phyloP scores from a whole-genome alignment of 495 filamentous ascomycete genomes.

The Aspergillus heteromorphus region DNA sequence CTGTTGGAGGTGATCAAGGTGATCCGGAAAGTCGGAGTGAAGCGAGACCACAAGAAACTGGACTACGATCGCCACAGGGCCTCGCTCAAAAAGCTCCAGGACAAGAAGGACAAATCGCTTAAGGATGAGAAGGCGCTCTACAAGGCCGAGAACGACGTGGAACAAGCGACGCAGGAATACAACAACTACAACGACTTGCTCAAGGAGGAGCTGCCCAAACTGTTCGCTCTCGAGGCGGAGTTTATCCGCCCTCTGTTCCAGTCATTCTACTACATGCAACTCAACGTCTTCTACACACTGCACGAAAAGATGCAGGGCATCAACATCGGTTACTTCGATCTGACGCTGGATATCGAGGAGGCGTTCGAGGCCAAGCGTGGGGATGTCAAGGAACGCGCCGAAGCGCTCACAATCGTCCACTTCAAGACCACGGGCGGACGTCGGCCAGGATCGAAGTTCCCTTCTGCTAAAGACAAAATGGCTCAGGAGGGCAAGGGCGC shows the following conservation, averaged over 20 bases:
- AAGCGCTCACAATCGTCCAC: slow-evolving; percentile 71
- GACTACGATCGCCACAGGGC: slow-evolving; percentile 87
- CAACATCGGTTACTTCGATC: slow-evolving; percentile 95
- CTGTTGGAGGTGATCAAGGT: slow-evolving; percentile 92
- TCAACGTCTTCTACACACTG: slow-evolving; percentile 98
- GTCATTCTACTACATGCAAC: slow-evolving; percentile 99
- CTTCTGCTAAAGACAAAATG: slow-evolving; percentile 28
- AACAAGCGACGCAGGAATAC: slow-evolving; percentile 89
- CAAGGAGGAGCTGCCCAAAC: slow-evolving; percentile 89
- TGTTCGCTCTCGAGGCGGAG: slow-evolving; percentile 88
- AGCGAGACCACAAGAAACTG: slow-evolving; percentile 95
- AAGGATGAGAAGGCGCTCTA: slow-evolving; percentile 98
- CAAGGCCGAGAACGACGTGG: slow-evolving; percentile 89
- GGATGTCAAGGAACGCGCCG: slow-evolving; percentile 73
- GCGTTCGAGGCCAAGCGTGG: slow-evolving; percentile 86
- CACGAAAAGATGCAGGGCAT: slow-evolving; percentile 96
- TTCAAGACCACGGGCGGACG: slow-evolving; percentile 77
- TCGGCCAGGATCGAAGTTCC: slow-evolving; percentile 45
- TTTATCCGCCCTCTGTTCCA: slow-evolving; percentile 98
- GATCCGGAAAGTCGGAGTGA: slow-evolving; percentile 79
- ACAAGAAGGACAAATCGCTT: slow-evolving; percentile 92
- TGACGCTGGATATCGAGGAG: slow-evolving; percentile 82
- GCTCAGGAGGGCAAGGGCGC: slow-evolving; percentile 34
- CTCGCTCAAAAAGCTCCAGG: slow-evolving; percentile 86
- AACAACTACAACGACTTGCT: slow-evolving; percentile 96